Base-by-base conservation (phyloP, 2,329 filamentous ascomycete species). In the Diaporthe aspalathi region DNA sequence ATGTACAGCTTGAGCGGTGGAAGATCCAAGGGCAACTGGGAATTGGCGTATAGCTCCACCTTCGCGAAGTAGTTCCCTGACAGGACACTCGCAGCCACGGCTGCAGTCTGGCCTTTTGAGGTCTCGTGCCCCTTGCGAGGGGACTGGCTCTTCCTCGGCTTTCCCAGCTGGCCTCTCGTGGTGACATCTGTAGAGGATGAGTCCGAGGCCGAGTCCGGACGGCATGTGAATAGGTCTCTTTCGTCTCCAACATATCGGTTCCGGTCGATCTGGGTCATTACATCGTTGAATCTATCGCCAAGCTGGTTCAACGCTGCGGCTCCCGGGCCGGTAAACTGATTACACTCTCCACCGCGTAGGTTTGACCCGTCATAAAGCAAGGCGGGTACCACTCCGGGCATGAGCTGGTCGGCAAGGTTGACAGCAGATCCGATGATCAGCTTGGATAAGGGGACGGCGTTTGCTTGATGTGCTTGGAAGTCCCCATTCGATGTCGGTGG, bases 1-100 rank as follows among this genome's bases (percentile, higher is more conserved):
- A 94, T 88, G 77, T 94, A 93, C 86, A 95, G 82, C 76, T 88
- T 89, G 60, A 96, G 85, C 0, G 90, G 88, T 0, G 90, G 89
- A 1, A 97, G 83, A 72, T 92, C 84, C 45, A 86, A 83, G 0
- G 93, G 92, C 6, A 97, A 83, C 70, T 88, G 89, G 2, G 94
- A 93, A 79, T 97, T 97, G 56, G 89, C 86, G 78, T 97, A 97
- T 1, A 91, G 82, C 76, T 94, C 91, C 17, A 94, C 92, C 79
- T 96, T 97, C 17, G 90, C 87, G 75, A 94, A 94, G 77, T 91
- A 90, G 73, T 87, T 89, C 11, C 85, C 85, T 14, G 85, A 84
- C 2, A 83, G 80, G 3, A 83, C 74, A 5, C 79, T 79, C 1
- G 80, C 76, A 6, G 80, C 78, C 20, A 77, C 73, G 2, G 79